Percentiles rank a stretch among this genome's conserved stretches.
Conservation (phyloP, 306 rosid genomes). For the Erythrophleum fordii region DNA sequence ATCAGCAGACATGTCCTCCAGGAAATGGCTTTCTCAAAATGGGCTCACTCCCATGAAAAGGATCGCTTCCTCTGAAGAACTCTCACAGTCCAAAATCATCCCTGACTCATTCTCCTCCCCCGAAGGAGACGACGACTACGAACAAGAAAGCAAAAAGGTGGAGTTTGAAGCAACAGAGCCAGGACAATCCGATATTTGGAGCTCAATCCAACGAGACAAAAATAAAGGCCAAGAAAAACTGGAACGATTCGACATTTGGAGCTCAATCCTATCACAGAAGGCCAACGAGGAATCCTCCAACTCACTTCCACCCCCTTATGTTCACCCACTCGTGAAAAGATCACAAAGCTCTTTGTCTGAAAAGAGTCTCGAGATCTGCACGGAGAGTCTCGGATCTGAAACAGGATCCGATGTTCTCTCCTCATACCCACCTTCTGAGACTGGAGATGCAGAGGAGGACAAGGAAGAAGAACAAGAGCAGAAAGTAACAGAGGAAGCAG, state of each 20-base stretch:
- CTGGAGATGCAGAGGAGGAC: conserved; percentile 36
- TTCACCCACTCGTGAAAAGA: conserved; percentile 76
- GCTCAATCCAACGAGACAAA: conserved; percentile 38
- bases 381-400: conserved; percentile 92
- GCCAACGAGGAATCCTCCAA: conserved; percentile 39
- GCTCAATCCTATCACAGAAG: conserved; percentile 58
- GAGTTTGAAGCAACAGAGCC: background rate
- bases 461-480: conserved; percentile 36
- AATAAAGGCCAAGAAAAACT: conserved; percentile 19
- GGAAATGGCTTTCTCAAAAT: conserved; percentile 68
- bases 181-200: conserved; percentile 46
- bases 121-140: conserved; percentile 14
- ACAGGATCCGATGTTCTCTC: conserved; percentile 77
- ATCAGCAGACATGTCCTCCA: conserved; percentile 93
- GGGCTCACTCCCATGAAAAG: conserved; percentile 63
- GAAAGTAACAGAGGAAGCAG: conserved; percentile 1
- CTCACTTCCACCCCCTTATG: conserved; percentile 47
- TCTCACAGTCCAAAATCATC: conserved; percentile 31
- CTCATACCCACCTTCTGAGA: conserved; percentile 52
- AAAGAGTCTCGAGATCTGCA: conserved; percentile 73
- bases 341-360: conserved; percentile 54
- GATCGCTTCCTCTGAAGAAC: conserved; percentile 54
- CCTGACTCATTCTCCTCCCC: conserved; percentile 3
- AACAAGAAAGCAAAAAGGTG: conserved; percentile 19
- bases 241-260: conserved; percentile 51